Evolutionary conservation across 495 filamentous ascomycete genomes (phyloP), one percentile per base, ranked within the genome.

Genomic region (Penicillium goetzii): DNA sequence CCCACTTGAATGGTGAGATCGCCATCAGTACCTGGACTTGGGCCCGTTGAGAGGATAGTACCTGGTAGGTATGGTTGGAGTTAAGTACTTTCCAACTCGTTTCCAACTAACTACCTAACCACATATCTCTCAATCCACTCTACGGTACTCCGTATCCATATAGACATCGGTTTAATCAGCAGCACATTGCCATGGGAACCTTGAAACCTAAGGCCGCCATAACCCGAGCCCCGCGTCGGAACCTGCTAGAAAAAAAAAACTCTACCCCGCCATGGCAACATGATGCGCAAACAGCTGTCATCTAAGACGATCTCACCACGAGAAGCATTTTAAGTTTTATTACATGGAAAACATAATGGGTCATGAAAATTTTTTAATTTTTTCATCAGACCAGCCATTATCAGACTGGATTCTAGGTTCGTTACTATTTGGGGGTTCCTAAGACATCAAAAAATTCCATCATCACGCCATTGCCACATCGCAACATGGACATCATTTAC

Each of bases 401-500:
- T 58, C 56, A 51, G 68, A 61, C 64, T 53, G 62, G 60, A 58
- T 69, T 71, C 66, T 72, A 69, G 62, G 65, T 67, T 66, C 68
- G 64, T 73, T 65, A 71, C 64, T 69, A 68, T 57, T 57, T 57
- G 61, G 63, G 69, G 63, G 56, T 66, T 69, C 69, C 68, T 71
- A 66, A 69, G 59, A 76, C 75, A 75, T 76, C 73, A 77, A 70
- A 67, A 68, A 68, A 68, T 65, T 74, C 73, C 76, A 62, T 78
- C 77, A 72, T 78, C 76, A 78, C 68, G 62, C 72, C 74, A 74
- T 76, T 57, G 60, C 63, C 68, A 58, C 69, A 73, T 79, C 68
- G 78, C 67, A 53, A 33, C 74, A 73, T 67, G 59, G 68, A 60
- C 70, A 71, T 75, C 67, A 72, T 81, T 85, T 90, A 96, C 80